Evolutionary conservation across 129 eudicot genomes (phyloP).

Genomic region (Oenanthe sinensis): DNA sequence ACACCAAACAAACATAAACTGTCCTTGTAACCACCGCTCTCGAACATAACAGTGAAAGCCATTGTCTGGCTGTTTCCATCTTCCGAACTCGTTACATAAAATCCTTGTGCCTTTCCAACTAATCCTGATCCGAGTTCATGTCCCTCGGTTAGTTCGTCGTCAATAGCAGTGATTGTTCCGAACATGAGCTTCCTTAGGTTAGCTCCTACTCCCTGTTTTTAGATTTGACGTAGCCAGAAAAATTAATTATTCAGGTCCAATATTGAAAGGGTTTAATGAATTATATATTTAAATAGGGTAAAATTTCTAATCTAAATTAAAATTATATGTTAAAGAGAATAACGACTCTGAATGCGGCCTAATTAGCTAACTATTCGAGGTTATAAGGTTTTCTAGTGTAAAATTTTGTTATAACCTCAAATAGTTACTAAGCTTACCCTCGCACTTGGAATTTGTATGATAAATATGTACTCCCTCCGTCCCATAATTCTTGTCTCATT

Average conservation of each 20-base stretch:
- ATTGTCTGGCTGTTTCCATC: slow-evolving; percentile 59
- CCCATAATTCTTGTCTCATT: too few relatives aligned
- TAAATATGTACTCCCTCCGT: too few relatives aligned
- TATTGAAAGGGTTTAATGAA: background rate
- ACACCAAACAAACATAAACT: slow-evolving; percentile 57
- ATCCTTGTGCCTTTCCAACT: slow-evolving; percentile 68
- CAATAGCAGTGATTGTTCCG: slow-evolving; percentile 62
- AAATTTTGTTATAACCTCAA: too few relatives aligned
- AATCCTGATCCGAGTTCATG: slow-evolving; percentile 51
- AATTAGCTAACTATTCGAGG: background rate
- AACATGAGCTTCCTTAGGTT: slow-evolving; percentile 60
- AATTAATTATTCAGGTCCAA: background rate
- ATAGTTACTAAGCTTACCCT: too few relatives aligned
- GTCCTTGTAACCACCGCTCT: slow-evolving; percentile 39
- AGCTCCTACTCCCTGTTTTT: slow-evolving; percentile 21
- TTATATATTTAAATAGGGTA: background rate
- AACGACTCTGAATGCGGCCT: background rate
- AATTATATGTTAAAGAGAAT: background rate
- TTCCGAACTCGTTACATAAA: slow-evolving; percentile 44
- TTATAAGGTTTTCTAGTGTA: background rate
- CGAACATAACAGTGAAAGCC: slow-evolving; percentile 58
- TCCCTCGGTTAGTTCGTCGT: slow-evolving; percentile 65
- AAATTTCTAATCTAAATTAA: background rate
- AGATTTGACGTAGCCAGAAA: background rate
- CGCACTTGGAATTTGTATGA: too few relatives aligned